Conservation (phyloP, 2,329 filamentous ascomycete genomes). For the Botrytis porri region DNA sequence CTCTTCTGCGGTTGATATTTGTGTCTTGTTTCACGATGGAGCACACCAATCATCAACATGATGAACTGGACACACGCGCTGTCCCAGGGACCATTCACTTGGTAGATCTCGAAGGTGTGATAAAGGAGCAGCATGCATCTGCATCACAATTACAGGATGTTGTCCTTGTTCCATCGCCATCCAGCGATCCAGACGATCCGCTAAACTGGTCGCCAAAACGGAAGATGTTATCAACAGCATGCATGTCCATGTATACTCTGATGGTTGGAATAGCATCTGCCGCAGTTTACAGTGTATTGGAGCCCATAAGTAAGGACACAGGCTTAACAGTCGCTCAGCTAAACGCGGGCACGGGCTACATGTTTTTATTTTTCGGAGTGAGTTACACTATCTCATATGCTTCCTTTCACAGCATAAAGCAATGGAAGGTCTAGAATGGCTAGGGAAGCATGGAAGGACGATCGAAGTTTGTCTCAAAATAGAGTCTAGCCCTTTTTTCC, state of each 20-base stretch:
- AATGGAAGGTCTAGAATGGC: too few species aligned
- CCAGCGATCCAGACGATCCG: constrained; percentile 41
- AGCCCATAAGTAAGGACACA: constrained; percentile 47
- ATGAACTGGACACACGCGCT: constrained; percentile 22
- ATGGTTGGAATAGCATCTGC: constrained; percentile 49
- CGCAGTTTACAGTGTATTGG: constrained; percentile 50
- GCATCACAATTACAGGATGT: constrained; percentile 34
- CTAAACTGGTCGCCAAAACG: constrained; percentile 41
- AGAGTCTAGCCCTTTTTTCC: not conserved
- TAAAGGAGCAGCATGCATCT: constrained; percentile 29
- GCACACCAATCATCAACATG: constrained; percentile 13
- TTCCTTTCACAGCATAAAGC: not conserved
- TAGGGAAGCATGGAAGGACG: not conserved
- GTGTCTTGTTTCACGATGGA: constrained; percentile 13
- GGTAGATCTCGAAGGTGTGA: constrained; percentile 35
- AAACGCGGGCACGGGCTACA: constrained; percentile 50
- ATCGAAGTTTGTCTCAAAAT: not conserved
- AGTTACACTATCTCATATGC: not conserved
- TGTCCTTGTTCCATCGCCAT: constrained; percentile 38
- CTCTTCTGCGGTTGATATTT: not conserved
- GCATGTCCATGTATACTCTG: constrained; percentile 44
- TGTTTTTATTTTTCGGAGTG: constrained; percentile 44
- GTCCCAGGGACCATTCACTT: constrained; percentile 38
- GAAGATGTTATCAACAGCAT: constrained; percentile 36
- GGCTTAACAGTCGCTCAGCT: constrained; percentile 45